phyloP scores from a whole-genome alignment of 352 stramenopile genomes.

The Thalassiosira livingstoniorum region DNA sequence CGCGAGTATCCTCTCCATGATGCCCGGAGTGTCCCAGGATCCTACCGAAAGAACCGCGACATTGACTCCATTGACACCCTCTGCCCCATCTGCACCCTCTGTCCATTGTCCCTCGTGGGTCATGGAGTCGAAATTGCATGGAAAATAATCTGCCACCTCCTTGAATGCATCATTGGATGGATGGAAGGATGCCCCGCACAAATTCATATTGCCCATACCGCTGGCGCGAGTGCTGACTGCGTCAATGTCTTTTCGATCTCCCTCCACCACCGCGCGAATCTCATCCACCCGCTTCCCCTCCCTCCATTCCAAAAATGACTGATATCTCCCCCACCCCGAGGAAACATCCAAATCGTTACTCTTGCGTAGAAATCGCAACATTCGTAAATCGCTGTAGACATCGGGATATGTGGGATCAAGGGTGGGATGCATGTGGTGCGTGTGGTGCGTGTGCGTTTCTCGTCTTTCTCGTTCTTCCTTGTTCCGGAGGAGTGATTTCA shows the following conservation, averaged over 20 bases:
- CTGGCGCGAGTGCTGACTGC: no score
- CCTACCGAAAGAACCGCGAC: constrained; percentile 40
- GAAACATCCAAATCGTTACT: constrained; percentile 40
- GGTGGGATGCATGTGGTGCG: no score
- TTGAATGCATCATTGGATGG: constrained; percentile 21
- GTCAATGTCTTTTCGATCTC: neutral
- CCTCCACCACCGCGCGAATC: constrained; percentile 43
- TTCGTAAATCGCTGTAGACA: constrained; percentile 51
- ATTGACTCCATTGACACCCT: neutral
- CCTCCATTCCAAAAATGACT: constrained; percentile 48
- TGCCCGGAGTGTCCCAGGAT: constrained; percentile 35
- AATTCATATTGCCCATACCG: no score
- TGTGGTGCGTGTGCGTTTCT: no score
- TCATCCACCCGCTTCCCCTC: constrained; percentile 45
- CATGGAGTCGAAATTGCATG: constrained; percentile 38
- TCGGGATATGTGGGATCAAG: constrained; percentile 43
- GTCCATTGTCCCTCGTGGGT: neutral
- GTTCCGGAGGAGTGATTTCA: constrained; percentile 24
- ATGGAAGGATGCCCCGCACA: constrained; percentile 5
- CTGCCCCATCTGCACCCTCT: neutral
- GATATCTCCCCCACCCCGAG: constrained; percentile 32
- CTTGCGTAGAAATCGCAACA: constrained; percentile 57
- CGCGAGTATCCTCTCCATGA: constrained; percentile 32
- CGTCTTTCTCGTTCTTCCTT: neutral
- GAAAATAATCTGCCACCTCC: constrained; percentile 32